Conservation (phyloP, 192 early-diverging fungal species). For the Umbelopsis isabellina region DNA sequence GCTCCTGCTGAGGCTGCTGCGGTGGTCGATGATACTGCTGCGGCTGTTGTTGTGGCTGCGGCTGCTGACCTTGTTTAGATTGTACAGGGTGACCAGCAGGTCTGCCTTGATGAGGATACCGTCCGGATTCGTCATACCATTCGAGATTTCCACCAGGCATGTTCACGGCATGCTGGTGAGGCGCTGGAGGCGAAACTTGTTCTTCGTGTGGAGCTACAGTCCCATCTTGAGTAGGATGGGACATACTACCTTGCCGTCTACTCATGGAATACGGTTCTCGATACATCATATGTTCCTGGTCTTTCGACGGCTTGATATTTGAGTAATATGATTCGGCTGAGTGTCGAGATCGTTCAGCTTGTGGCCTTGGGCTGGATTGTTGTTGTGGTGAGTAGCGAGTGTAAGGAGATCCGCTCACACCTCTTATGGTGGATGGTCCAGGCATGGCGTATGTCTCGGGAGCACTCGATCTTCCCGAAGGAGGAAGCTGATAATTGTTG, state of each 20-base stretch:
- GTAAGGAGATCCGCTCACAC: background rate
- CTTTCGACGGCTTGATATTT: background rate
- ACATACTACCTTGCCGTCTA: background rate
- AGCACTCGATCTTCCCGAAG: background rate
- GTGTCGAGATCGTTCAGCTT: background rate
- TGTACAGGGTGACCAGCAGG: background rate
- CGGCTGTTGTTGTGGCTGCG: background rate
- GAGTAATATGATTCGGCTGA: background rate
- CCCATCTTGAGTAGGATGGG: background rate
- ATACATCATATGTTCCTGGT: constrained; percentile 12
- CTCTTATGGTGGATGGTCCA: background rate
- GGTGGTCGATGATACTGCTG: background rate
- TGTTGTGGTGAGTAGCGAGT: background rate
- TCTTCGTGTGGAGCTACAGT: background rate
- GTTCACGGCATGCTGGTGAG: background rate
- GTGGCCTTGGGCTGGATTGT: background rate
- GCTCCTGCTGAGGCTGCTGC: constrained; percentile 1
- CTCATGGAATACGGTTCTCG: background rate
- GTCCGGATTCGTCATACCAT: constrained; percentile 12
- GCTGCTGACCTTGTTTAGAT: background rate
- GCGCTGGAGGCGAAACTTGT: background rate
- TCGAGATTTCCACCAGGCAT: background rate
- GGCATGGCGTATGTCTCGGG: constrained; percentile 1
- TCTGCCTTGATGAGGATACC: background rate
- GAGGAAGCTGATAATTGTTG: background rate